Base-by-base conservation (phyloP, 495 filamentous ascomycete genomes). In the Thozetella sp. region DNA sequence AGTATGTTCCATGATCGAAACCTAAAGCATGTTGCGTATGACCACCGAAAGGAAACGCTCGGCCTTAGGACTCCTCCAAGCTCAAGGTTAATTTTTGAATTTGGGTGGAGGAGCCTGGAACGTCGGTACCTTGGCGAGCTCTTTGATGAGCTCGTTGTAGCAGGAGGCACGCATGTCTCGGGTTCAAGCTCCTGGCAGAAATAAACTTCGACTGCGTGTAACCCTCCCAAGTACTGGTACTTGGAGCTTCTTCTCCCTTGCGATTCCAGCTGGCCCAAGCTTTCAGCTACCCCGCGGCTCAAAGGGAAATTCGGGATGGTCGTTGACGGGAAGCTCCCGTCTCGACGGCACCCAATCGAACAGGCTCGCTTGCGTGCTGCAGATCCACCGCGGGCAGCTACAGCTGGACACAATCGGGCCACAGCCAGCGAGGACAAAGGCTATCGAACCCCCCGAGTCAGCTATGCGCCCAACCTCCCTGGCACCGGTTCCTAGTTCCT, bases 321-420 rank as follows among this genome's bases (percentile, higher is more conserved):
- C 54, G 52, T 51, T 25, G 53, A 15, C 51, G 13, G 37, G 25
- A 54, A 54, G 57, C 56, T 53, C 62, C 65, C 65, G 54, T 51
- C 26, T 53, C 54, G 60, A 22, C 55, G 63, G 66, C 51, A 65
- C 54, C 66, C 63, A 68, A 65, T 68, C 27, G 54, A 26, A 59
- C 9, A n/a, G 25, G 22, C 52, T 60, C 65, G 62, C 59, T 68
- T 61, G 40, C 24, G 43, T n/a, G 20, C 55, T 22, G 45, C 24
- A 48, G 43, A 63, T 26, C 19, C 40, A 53, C 20, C 40, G 26
- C 37, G 15, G n/a, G 20, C n/a, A n/a, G 9, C 43, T 10, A 20
- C 43, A 11, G n/a, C 43, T 20, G n/a, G n/a, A n/a, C 20, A 19
- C 12, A 48, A 48, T 48, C n/a, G 43, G n/a, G n/a, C 43, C 43